A percentile compares a stretch with the other conserved stretches of the same genome.
Evolutionary conservation across 2,329 filamentous ascomycete genomes (phyloP).

Genomic region (Zymoseptoria pseudotritici): DNA sequence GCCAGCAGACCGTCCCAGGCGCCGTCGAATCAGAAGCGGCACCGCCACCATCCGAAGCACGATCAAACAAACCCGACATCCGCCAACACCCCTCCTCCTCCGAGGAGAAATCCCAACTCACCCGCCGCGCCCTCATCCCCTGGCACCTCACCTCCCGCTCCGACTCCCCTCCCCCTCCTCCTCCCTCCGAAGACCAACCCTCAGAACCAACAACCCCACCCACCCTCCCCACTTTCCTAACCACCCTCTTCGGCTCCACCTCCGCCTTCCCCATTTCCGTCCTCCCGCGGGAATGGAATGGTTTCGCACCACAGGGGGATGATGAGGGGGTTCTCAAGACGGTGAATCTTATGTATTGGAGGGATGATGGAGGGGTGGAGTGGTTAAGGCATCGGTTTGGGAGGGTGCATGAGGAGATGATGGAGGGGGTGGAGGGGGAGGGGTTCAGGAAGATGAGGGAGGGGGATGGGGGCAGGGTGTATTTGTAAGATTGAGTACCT

Average conservation of each 20-base stretch:
- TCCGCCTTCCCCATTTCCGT: neutral
- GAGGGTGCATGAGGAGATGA: neutral
- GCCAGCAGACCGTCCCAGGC: neutral
- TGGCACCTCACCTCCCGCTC: too few relatives aligned
- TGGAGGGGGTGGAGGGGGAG: neutral
- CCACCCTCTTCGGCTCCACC: neutral
- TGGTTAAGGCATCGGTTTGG: neutral
- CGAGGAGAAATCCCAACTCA: too few relatives aligned
- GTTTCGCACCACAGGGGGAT: neutral
- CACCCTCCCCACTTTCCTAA: neutral
- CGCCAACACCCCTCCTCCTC: neutral
- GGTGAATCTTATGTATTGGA: neutral
- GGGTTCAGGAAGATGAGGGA: neutral
- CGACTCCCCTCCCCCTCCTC: too few relatives aligned
- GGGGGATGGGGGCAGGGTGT: neutral
- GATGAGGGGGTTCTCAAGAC: neutral
- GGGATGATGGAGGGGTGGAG: neutral
- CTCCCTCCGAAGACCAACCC: neutral
- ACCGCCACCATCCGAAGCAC: neutral
- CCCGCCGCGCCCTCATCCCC: too few relatives aligned
- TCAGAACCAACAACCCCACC: too few relatives aligned
- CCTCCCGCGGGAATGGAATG: neutral
- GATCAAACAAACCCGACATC: neutral
- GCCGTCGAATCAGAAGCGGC: neutral
- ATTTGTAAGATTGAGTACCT: neutral